phyloP scores from a whole-genome alignment of 2,329 filamentous ascomycete genomes.

The Lecanicillium sp. region DNA sequence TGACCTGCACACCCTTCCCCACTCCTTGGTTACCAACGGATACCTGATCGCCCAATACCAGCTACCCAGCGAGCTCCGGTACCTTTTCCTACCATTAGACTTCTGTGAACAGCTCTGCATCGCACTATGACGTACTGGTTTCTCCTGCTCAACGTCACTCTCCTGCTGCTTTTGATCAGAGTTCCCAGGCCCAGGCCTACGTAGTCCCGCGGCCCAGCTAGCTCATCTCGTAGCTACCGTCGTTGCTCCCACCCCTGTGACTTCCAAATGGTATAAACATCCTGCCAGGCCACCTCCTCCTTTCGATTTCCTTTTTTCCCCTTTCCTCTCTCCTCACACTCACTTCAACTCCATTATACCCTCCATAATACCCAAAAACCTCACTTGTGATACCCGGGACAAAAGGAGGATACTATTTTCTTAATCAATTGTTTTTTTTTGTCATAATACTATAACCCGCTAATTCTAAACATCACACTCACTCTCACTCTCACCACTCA shows the following conservation, averaged over 20 bases:
- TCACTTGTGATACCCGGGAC: constrained; percentile 7
- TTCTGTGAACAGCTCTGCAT: background rate
- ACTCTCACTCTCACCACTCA: background rate
- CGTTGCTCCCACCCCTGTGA: background rate
- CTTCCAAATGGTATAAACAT: constrained; percentile 8
- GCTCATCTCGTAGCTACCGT: background rate
- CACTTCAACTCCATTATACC: constrained; percentile 1
- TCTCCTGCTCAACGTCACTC: constrained; percentile 9
- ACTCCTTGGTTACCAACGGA: background rate
- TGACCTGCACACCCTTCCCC: too few species aligned
- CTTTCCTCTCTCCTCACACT: constrained; percentile 1
- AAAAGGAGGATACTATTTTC: background rate
- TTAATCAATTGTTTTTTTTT: background rate
- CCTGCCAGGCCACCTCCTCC: constrained; percentile 5
- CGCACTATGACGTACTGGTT: constrained; percentile 9
- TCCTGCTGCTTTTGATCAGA: background rate
- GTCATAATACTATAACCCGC: background rate
- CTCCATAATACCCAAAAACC: constrained; percentile 6
- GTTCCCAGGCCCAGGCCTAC: constrained; percentile 4
- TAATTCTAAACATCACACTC: background rate
- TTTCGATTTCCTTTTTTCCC: background rate
- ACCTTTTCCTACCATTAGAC: too few species aligned
- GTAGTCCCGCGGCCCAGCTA: background rate
- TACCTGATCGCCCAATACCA: background rate
- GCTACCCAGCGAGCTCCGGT: constrained; percentile 1